Evolutionary conservation across 2,329 filamentous ascomycete genomes (phyloP), one percentile per base, ranked within the genome.

Genomic region (Metarhizium guizhouense): DNA sequence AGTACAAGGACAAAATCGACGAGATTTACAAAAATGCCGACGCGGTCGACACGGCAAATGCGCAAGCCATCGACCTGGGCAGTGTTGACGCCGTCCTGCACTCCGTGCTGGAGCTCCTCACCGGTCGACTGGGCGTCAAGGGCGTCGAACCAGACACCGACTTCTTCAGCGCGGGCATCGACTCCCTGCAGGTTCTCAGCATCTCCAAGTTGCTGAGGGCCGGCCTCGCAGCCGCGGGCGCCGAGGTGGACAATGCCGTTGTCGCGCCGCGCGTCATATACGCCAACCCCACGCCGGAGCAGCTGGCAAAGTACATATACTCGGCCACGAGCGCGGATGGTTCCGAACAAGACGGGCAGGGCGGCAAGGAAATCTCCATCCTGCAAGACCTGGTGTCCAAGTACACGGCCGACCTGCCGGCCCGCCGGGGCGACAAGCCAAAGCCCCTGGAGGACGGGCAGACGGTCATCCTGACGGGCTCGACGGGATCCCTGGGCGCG

Each of bases 401-500:
- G 53, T 71, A 71, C 60, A 68, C 64, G 0, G n/a, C 56, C 1
- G 50, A 66, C 38, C 62, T 72, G 1, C 63, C 63, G 2, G 47
- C 50, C 1, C 56, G 63, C 2, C 56, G 47, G 1, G 20, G 51
- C 3, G 49, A 54, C n/a, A 64, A 68, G 38, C 60, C 65, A 2
- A 54, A 61, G 18, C 63, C 68, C 0, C 54, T 58, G 4, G 55
- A 62, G 14, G 60, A 71, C 55, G 55, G 67, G 54, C 59, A 74
- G 58, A 90, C 86, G 0, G 78, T 94, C 11, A 86, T 96, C 68
- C 73, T 96, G 10, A 96, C 91, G 1, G 92, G 92, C 29, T 89
- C 87, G 3, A 96, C 92, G 5, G 92, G 92, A 2, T 95, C 95
- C 72, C 72, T 96, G 18, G 92, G 91, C 16, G 82, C 88, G 0